A percentile compares a stretch with the other conserved stretches of the same genome.
Conservation (phyloP, 371 early-diverging fungal species). For the Smittium culicis region DNA sequence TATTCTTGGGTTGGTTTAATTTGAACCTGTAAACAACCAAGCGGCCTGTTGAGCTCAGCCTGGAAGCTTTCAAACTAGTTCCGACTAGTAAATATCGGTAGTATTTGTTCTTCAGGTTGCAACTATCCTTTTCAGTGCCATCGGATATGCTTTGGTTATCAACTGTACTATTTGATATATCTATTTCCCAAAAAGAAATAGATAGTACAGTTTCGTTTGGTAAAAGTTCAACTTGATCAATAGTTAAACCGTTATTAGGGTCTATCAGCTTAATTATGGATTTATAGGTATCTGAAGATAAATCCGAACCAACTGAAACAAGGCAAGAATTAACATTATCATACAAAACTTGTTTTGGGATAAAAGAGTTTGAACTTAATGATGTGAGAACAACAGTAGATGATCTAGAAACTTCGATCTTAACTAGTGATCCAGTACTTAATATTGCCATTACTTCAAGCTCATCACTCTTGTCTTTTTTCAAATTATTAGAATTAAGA, state of each 20-base stretch:
- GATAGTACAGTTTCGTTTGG: not conserved
- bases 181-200: not conserved
- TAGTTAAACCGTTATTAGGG: not conserved
- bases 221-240: not conserved
- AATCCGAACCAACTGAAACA: not conserved
- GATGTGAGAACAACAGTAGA: no score
- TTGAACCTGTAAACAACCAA: slow-evolving; percentile 1
- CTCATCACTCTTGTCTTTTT: no score
- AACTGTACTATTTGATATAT: not conserved
- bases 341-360: no score
- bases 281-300: not conserved
- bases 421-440: no score
- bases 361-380: no score
- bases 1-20: no score
- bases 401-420: no score
- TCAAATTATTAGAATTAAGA: no score
- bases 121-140: not conserved
- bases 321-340: not conserved
- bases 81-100: slow-evolving; percentile 3
- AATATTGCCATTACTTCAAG: no score
- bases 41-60: not conserved
- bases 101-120: no score
- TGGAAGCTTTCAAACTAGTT: not conserved
- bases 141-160: not conserved
- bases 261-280: slow-evolving; percentile 1